Percentiles rank a stretch among this genome's conserved stretches.
Conservation (phyloP, 805 yeast genomes). For the Ogataea naganishii region DNA sequence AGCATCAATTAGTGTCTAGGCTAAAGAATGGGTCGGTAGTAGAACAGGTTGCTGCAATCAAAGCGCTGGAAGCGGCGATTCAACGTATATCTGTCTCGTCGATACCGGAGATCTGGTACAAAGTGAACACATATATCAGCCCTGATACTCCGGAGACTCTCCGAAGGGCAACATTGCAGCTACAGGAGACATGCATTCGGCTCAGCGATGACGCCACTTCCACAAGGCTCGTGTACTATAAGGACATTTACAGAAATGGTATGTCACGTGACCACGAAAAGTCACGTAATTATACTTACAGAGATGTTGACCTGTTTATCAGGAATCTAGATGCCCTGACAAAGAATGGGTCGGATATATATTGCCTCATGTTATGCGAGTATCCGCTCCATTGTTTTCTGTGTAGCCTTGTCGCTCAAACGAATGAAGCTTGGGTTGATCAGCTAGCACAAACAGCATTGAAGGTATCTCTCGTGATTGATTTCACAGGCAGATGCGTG, state of each 20-base stretch:
- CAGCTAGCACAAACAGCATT: no score
- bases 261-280: slow-evolving; percentile 30
- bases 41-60: slow-evolving; percentile 41
- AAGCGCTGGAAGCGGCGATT: slow-evolving; percentile 39
- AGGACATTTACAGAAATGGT: slow-evolving; percentile 43
- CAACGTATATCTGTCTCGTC: slow-evolving; percentile 45
- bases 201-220: slow-evolving; percentile 43
- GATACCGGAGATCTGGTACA: slow-evolving; percentile 70
- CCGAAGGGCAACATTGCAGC: slow-evolving; percentile 40
- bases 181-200: slow-evolving; percentile 48
- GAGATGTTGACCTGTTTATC: slow-evolving; percentile 28
- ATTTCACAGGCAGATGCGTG: no score
- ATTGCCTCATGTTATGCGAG: slow-evolving; percentile 12
- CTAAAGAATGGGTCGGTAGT: slow-evolving; percentile 13
- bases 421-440: no score
- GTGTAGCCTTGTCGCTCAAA: no score
- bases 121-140: slow-evolving; percentile 46
- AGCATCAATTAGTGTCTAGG: slow-evolving; percentile 10
- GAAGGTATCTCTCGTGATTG: no score
- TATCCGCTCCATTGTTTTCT: no score
- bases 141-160: slow-evolving; percentile 22
- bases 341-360: slow-evolving; percentile 26
- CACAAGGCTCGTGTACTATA: slow-evolving; percentile 46
- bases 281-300: no score
- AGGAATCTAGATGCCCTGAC: slow-evolving; percentile 39